Evolutionary conservation across 495 filamentous ascomycete species (phyloP), one percentile per base, ranked within the genome.

Genomic region (Neohortaea acidophila): DNA sequence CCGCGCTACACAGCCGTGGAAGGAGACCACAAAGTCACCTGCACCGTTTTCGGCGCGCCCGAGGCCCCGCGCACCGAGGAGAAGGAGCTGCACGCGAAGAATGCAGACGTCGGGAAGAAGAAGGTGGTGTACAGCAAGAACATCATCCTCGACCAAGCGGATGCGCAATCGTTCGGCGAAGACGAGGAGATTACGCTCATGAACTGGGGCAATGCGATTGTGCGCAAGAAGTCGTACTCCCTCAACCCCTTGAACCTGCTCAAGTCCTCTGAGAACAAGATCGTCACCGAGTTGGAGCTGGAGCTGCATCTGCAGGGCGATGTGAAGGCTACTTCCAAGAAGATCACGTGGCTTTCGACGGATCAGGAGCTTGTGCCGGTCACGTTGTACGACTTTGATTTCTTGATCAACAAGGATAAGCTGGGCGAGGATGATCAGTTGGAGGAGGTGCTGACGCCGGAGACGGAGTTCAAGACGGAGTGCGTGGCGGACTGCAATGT

Each of bases 101-200:
- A 94, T 64, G 66, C 75, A 21, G 73, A 75, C 2, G 57, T 94
- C 2, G 86, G 86, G 31, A 77, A 63, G 40, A 93, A 94, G 70
- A 81, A 82, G 58, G 82, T 92, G 3, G 67, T 69, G 9, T 89
- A 74, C 54, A 79, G 75, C 49, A 60, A 66, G 34, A 64, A 70
- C 18, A 64, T 94, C 43, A 56, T 89, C 21, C 61, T 94, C 30
- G 86, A 93, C 53, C 86, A 94, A 59, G 79, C 68, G 30, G 86
- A 94, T 49, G 85, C 79, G 43, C 72, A 79, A 58, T 67, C 63
- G 33, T 89, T 93, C 63, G 75, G 70, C 48, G 70, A 79, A 41
- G 76, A 80, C 48, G 86, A 94, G 62, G 86, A 94, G 57, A 82
- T 94, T 49, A 94, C 86, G 0, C 66, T 94, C 19, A 94, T 94